Conservation (phyloP, 2,329 filamentous ascomycete species). For the Fusarium solani-melongenae region DNA sequence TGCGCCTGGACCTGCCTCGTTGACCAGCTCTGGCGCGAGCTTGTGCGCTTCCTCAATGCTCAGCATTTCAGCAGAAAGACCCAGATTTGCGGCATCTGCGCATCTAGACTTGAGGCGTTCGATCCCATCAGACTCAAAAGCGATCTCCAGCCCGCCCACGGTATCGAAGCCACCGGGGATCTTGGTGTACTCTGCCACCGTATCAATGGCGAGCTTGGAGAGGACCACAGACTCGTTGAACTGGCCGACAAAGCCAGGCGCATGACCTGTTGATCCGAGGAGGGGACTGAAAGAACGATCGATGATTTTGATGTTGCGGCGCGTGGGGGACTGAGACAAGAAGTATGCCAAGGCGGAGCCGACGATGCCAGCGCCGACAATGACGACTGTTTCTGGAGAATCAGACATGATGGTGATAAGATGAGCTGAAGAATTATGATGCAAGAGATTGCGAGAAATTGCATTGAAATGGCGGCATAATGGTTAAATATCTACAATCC, state of each 20-base stretch:
- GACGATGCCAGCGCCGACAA: slow-evolving; percentile 33
- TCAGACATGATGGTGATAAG: slow-evolving; percentile 11
- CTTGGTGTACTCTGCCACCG: slow-evolving; percentile 34
- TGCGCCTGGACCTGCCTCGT: slow-evolving; percentile 1
- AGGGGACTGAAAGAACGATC: slow-evolving; percentile 28
- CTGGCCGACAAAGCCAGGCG: slow-evolving; percentile 37
- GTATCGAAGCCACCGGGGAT: slow-evolving; percentile 34
- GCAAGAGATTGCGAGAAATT: not conserved
- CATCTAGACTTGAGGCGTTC: slow-evolving; percentile 15
- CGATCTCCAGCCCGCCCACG: slow-evolving; percentile 36
- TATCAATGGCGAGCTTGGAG: slow-evolving; percentile 36
- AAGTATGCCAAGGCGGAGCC: slow-evolving; percentile 31
- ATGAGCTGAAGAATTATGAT: not conserved
- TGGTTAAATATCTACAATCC: not conserved
- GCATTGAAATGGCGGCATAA: not conserved
- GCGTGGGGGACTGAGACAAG: slow-evolving; percentile 3
- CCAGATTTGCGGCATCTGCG: slow-evolving; percentile 5
- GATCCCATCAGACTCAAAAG: slow-evolving; percentile 18
- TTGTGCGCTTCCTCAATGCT: slow-evolving; percentile 19
- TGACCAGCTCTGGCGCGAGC: slow-evolving; percentile 33
- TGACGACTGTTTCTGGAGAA: slow-evolving; percentile 24
- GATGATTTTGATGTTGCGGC: slow-evolving; percentile 27
- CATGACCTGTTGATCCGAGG: slow-evolving; percentile 36
- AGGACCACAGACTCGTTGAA: slow-evolving; percentile 39
- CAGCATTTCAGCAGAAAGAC: slow-evolving; percentile 16